phyloP scores from a whole-genome alignment of 805 yeast genomes.

The Metschnikowia santaceciliae region DNA sequence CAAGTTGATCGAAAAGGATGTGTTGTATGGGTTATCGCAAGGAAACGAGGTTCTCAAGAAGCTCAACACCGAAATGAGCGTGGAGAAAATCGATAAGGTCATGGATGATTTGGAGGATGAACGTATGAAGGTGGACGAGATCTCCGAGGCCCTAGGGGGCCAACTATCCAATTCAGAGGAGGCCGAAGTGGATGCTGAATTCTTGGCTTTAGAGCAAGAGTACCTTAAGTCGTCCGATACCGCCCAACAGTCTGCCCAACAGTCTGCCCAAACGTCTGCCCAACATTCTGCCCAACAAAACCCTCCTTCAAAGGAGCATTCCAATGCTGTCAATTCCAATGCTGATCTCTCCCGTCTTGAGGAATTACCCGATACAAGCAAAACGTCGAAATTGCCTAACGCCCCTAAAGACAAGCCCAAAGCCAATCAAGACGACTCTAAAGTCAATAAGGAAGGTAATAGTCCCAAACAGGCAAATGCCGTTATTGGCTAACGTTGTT shows the following conservation, averaged over 20 bases:
- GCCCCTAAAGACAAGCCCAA: constrained; percentile 9
- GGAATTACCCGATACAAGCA: constrained; percentile 10
- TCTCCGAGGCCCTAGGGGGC: constrained; percentile 49
- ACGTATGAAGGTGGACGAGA: constrained; percentile 70
- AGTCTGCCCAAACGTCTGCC: too few relatives aligned
- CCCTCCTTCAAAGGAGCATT: not conserved
- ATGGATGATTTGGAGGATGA: constrained; percentile 86
- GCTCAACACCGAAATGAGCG: constrained; percentile 72
- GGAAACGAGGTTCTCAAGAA: constrained; percentile 76
- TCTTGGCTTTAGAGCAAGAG: constrained; percentile 48
- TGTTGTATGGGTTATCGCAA: constrained; percentile 70
- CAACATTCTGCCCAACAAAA: not conserved
- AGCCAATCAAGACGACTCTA: constrained; percentile 6
- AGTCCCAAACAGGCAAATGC: too few relatives aligned
- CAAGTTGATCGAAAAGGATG: constrained; percentile 83
- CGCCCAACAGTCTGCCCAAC: too few relatives aligned
- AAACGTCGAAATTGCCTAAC: constrained; percentile 10
- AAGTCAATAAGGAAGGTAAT: not conserved
- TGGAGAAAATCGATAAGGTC: constrained; percentile 74
- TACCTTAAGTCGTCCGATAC: constrained; percentile 10
- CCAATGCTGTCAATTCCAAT: not conserved
- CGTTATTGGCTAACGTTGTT: too few relatives aligned
- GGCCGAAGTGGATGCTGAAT: constrained; percentile 63
- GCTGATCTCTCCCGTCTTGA: not conserved
- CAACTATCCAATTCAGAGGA: constrained; percentile 46